phyloP scores from a whole-genome alignment of 805 yeast genomes.

The Zygotorulaspora danielsina region DNA sequence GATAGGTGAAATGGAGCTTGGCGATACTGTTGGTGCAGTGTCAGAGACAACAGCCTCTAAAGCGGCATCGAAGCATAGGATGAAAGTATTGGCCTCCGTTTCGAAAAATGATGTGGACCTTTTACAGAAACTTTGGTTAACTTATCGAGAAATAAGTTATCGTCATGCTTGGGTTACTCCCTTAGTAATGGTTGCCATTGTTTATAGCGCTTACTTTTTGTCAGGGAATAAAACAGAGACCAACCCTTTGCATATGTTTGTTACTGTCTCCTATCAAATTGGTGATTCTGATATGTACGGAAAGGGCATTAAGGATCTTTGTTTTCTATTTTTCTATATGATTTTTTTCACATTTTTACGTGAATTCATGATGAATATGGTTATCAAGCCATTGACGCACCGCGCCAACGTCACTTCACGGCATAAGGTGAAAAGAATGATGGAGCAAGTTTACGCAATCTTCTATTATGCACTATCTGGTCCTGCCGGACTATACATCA shows the following conservation, averaged over 20 bases:
- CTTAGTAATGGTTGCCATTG: slow-evolving; percentile 42
- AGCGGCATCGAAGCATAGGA: slow-evolving; percentile 38
- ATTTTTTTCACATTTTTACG: slow-evolving; percentile 84
- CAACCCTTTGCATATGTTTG: slow-evolving; percentile 60
- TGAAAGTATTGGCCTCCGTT: slow-evolving; percentile 32
- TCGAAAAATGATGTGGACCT: slow-evolving; percentile 49
- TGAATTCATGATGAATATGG: slow-evolving; percentile 82
- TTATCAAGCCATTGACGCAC: slow-evolving; percentile 73
- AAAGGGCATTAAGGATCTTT: slow-evolving; percentile 80
- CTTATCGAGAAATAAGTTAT: slow-evolving; percentile 53
- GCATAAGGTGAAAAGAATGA: slow-evolving; percentile 68
- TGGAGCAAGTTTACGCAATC: slow-evolving; percentile 88
- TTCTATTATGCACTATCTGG: slow-evolving; percentile 77
- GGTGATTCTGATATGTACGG: slow-evolving; percentile 66
- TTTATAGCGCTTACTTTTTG: slow-evolving; percentile 45
- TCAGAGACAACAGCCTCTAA: slow-evolving; percentile 43
- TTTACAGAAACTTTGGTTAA: slow-evolving; percentile 50
- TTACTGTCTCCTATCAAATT: slow-evolving; percentile 60
- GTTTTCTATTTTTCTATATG: slow-evolving; percentile 75
- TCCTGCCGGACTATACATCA: slow-evolving; percentile 86
- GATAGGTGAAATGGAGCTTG: slow-evolving; percentile 69
- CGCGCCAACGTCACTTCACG: slow-evolving; percentile 36
- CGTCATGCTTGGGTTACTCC: slow-evolving; percentile 73
- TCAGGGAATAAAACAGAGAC: slow-evolving; percentile 55
- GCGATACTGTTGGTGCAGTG: slow-evolving; percentile 71